Evolutionary conservation across 208 protist species (phyloP).

Genomic region (Trypanosoma rangeli): DNA sequence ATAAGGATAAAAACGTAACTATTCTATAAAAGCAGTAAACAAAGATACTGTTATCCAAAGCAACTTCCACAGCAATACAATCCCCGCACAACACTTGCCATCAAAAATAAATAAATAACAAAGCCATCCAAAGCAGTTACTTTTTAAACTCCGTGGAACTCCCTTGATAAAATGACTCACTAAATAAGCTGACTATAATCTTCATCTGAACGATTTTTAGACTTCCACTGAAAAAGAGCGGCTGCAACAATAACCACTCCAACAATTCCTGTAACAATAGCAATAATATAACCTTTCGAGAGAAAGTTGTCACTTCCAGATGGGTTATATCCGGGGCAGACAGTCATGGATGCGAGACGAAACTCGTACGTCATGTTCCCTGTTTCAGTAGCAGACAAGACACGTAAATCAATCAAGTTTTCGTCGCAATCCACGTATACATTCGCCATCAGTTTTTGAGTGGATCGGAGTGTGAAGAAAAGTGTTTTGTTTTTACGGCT

Average conservation of each 20-base stretch:
- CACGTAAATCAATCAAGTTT: background rate
- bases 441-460: background rate
- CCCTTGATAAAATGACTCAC: background rate
- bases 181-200: constrained; percentile 26
- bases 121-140: background rate
- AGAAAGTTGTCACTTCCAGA: background rate
- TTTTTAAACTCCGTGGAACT: background rate
- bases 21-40: background rate
- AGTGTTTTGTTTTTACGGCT: constrained; percentile 10
- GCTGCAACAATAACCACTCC: constrained; percentile 14
- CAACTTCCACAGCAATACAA: background rate
- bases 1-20: background rate
- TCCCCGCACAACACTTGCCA: background rate
- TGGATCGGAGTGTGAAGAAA: constrained; percentile 12
- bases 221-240: constrained; percentile 25
- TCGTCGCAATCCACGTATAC: constrained; percentile 8
- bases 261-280: constrained; percentile 22
- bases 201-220: constrained; percentile 10
- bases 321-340: constrained; percentile 15
- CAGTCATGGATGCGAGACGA: constrained; percentile 15
- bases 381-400: constrained; percentile 3
- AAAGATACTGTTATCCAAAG: background rate
- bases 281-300: constrained; percentile 19
- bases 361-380: constrained; percentile 2
- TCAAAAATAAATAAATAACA: background rate